Percentiles rank a stretch among this genome's conserved stretches.
phyloP scores from a whole-genome alignment of 495 filamentous ascomycete species.

The Neurospora tetraspora region DNA sequence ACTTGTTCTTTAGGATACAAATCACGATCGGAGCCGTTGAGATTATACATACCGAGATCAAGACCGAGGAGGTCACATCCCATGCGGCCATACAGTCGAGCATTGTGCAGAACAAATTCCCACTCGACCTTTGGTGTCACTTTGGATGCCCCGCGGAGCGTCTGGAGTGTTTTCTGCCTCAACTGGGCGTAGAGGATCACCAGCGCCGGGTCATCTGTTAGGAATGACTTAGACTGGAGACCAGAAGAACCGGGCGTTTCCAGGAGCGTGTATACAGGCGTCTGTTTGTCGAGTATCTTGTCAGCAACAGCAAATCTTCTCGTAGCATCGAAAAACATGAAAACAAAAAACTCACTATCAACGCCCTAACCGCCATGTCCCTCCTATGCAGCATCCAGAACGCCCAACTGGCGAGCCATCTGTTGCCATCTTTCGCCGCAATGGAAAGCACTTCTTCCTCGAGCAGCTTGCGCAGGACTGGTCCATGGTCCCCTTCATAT shows the following conservation, averaged over 20 bases:
- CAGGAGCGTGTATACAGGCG: slow-evolving; percentile 64
- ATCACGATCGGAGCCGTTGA: neutral
- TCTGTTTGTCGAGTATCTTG: slow-evolving; percentile 32
- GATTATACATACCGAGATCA: slow-evolving; percentile 46
- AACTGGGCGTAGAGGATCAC: slow-evolving; percentile 82
- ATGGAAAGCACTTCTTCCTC: slow-evolving; percentile 70
- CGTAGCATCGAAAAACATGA: neutral
- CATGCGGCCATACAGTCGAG: slow-evolving; percentile 85
- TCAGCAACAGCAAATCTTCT: slow-evolving; percentile 8
- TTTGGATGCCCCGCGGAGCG: slow-evolving; percentile 71
- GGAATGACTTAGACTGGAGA: slow-evolving; percentile 63
- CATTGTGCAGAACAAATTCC: slow-evolving; percentile 83
- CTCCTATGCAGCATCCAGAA: slow-evolving; percentile 83
- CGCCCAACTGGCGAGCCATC: slow-evolving; percentile 93
- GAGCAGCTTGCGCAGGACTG: slow-evolving; percentile 61
- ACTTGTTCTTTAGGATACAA: neutral
- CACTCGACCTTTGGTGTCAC: slow-evolving; percentile 74
- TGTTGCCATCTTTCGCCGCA: slow-evolving; percentile 71
- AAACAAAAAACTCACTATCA: slow-evolving; percentile 45
- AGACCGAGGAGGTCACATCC: slow-evolving; percentile 90
- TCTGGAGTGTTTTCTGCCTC: slow-evolving; percentile 75
- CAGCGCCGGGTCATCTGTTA: slow-evolving; percentile 82
- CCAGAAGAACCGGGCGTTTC: slow-evolving; percentile 48
- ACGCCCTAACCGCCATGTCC: slow-evolving; percentile 77
- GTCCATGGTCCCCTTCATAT: slow-evolving; percentile 78